Conservation (phyloP, 2,329 filamentous ascomycete genomes). For the Diplodia seriata region DNA sequence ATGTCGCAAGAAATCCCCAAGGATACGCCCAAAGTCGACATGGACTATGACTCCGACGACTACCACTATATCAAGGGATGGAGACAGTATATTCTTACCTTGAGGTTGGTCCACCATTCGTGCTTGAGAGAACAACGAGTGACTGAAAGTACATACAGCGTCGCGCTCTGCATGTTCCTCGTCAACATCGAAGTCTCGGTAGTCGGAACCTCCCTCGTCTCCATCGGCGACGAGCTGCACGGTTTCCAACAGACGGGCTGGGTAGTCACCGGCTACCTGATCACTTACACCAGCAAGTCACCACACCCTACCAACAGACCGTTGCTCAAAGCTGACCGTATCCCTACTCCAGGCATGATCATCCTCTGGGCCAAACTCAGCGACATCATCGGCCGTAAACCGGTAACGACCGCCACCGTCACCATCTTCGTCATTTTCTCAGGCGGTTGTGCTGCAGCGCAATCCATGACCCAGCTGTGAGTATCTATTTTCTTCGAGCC, state of each 20-base stretch:
- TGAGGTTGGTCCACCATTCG: too few species aligned
- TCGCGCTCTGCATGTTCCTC: slow-evolving; percentile 43
- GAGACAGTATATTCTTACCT: too few species aligned
- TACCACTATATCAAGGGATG: too few species aligned
- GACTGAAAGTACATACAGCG: slow-evolving; percentile 16
- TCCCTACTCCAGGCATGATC: slow-evolving; percentile 38
- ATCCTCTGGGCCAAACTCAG: slow-evolving; percentile 45
- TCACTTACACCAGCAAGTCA: slow-evolving; percentile 45
- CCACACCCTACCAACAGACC: background rate
- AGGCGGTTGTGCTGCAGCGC: slow-evolving; percentile 42
- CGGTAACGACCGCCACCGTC: slow-evolving; percentile 37
- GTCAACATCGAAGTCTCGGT: slow-evolving; percentile 47
- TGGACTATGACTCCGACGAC: too few species aligned
- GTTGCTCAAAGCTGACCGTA: too few species aligned
- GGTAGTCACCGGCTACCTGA: slow-evolving; percentile 44
- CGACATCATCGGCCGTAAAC: slow-evolving; percentile 44
- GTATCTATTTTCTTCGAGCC: background rate
- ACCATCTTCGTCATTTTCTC: slow-evolving; percentile 43
- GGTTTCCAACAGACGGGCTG: slow-evolving; percentile 43
- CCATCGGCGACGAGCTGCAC: slow-evolving; percentile 42
- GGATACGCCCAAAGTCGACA: too few species aligned
- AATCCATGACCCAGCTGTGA: slow-evolving; percentile 42
- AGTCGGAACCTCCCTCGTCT: slow-evolving; percentile 45
- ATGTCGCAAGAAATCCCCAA: too few species aligned
- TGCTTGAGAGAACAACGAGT: too few species aligned